Conservation (phyloP, 805 yeast species). For the Kodamaea sagamina region DNA sequence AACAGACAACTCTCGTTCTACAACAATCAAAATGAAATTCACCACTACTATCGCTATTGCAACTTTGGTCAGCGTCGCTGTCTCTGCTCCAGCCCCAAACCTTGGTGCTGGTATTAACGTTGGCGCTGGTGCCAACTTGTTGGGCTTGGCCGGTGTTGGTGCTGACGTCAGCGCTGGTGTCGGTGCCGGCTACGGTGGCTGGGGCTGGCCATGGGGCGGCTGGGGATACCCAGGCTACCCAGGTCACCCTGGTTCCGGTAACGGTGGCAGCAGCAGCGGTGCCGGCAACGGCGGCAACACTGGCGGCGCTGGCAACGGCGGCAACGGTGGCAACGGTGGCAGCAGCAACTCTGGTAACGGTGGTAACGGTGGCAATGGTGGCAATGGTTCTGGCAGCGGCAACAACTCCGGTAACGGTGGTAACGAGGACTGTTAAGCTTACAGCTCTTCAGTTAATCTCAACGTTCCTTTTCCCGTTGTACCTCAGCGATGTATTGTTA, state of each 20-base stretch:
- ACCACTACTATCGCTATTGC: slow-evolving; percentile 3
- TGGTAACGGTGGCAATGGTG: not conserved
- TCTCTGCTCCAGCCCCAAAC: slow-evolving; percentile 1
- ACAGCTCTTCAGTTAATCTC: not conserved
- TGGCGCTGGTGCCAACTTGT: slow-evolving; percentile 2
- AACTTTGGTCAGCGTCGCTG: not conserved
- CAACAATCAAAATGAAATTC: not conserved
- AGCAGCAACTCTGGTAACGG: not conserved
- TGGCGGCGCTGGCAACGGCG: slow-evolving; percentile 1
- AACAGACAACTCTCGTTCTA: not conserved
- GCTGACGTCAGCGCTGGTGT: not conserved
- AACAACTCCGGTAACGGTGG: not conserved
- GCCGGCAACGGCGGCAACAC: not conserved
- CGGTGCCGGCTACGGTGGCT: not conserved
- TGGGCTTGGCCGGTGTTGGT: slow-evolving; percentile 1
- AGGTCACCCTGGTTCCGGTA: not conserved
- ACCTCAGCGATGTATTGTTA: too few species aligned
- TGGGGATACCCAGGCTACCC: not conserved
- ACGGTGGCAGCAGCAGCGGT: slow-evolving; percentile 1
- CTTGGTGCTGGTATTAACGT: not conserved
- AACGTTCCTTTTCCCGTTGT: not conserved
- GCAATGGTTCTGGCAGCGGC: not conserved
- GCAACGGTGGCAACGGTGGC: not conserved
- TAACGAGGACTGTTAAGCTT: not conserved
- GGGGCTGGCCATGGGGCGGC: not conserved